Base-by-base conservation (phyloP, 495 filamentous ascomycete species). In the Annulohypoxylon maeteangense region DNA sequence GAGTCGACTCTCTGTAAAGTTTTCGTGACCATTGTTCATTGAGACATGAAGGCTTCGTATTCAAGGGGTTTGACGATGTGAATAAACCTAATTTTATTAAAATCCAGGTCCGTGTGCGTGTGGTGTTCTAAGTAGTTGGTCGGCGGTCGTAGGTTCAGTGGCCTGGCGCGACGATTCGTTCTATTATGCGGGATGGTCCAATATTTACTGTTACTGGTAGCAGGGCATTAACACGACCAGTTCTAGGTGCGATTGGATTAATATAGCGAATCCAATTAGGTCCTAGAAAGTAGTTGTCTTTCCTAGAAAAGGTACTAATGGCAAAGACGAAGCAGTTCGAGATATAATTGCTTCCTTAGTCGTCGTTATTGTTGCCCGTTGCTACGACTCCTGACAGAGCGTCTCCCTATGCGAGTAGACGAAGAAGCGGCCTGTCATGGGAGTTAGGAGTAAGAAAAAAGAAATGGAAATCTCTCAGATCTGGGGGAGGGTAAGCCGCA, bases 1-100 rank as follows among this genome's bases (percentile, higher is more conserved):
- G 62, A 78, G 74, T 76, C 68, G 76, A 76, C 71, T 68, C 65
- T 81, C 75, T 69, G 54, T 29, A 62, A 58, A 29, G 64, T 74
- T 71, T 62, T 74, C 75, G 70, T 75, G 75, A 75, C 66, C 75
- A 78, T 70, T 71, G 65, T 68, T 73, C 62, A 72, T 78, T 61
- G 65, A 70, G 76, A 73, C 79, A 78, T 77, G 65, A 55, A 47
- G 72, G 72, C 65, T 64, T 68, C 56, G 55, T 69, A 67, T 57
- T 64, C 32, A 29, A 55, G 51, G 55, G 69, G 62, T 67, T 42
- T 67, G 75, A 69, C 64, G 70, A 71, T 76, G 71, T 65, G 54
- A 75, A 68, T 67, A 69, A 71, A 72, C 56, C 59, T 75, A 64
- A 60, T 71, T 69, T 69, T 64, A 54, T 64, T 57, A 59, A 65